Conservation (phyloP, 345 rosid species). For the Psidium friedrichsthalianum region DNA sequence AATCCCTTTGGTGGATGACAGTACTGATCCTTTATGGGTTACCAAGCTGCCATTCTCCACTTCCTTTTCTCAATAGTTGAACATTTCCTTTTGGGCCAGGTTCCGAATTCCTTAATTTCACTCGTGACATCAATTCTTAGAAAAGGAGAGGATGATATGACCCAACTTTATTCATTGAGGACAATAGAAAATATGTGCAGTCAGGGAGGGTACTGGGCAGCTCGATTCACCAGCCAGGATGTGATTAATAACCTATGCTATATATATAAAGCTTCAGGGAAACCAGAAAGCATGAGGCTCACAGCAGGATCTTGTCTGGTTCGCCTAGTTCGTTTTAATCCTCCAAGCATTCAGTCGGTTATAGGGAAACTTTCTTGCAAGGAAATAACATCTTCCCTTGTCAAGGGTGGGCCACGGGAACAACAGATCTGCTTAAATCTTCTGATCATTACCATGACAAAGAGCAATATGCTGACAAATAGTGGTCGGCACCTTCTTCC, state of each 20-base stretch:
- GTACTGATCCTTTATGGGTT: neutral
- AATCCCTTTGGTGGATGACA: neutral
- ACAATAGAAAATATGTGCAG: slow-evolving; percentile 93
- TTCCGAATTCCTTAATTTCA: slow-evolving; percentile 87
- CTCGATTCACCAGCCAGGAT: slow-evolving; percentile 88
- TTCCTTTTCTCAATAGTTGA: neutral
- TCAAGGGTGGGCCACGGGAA: slow-evolving; percentile 79
- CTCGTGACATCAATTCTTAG: slow-evolving; percentile 80
- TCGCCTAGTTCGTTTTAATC: slow-evolving; percentile 82
- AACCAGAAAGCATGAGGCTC: slow-evolving; percentile 90
- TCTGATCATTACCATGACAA: slow-evolving; percentile 75
- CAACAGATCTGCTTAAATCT: slow-evolving; percentile 92
- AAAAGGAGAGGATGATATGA: slow-evolving; percentile 93
- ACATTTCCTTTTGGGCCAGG: slow-evolving; percentile 32
- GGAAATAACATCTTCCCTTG: slow-evolving; percentile 66
- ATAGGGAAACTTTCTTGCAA: slow-evolving; percentile 73
- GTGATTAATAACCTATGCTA: slow-evolving; percentile 77
- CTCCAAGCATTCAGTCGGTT: slow-evolving; percentile 63
- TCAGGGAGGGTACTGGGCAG: slow-evolving; percentile 83
- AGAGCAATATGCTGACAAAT: slow-evolving; percentile 60
- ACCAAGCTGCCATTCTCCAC: neutral
- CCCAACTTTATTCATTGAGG: slow-evolving; percentile 92
- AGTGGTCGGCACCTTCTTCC: slow-evolving; percentile 66
- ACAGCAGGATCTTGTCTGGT: slow-evolving; percentile 98
- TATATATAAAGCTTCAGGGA: slow-evolving; percentile 77